Evolutionary conservation across 2,329 filamentous ascomycete species (phyloP).

Genomic region (Chalaropsis thielavioides): DNA sequence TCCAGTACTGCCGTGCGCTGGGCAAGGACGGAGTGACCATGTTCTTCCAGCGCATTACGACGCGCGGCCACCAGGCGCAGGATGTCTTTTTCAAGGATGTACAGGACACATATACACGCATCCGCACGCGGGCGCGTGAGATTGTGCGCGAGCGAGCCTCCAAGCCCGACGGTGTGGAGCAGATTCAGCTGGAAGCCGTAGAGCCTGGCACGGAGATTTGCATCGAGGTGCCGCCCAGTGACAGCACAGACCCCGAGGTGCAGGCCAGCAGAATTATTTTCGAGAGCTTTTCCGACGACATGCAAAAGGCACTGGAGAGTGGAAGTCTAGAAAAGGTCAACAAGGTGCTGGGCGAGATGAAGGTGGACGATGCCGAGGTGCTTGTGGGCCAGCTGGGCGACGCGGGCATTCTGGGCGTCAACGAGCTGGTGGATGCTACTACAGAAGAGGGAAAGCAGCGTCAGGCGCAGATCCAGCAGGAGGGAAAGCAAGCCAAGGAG

Average conservation of each 20-base stretch:
- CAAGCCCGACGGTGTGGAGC: conserved; percentile 57
- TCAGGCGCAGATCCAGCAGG: conserved; percentile 58
- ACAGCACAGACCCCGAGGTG: conserved; percentile 50
- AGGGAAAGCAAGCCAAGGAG: conserved; percentile 22
- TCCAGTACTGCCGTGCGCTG: conserved; percentile 89
- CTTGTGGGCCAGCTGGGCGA: conserved; percentile 67
- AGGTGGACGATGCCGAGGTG: conserved; percentile 73
- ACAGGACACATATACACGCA: conserved; percentile 69
- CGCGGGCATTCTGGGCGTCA: conserved; percentile 76
- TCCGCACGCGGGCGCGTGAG: conserved; percentile 61
- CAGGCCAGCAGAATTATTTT: conserved; percentile 60
- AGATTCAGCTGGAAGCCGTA: conserved; percentile 94
- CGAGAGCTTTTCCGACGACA: conserved; percentile 65
- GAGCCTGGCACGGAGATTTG: conserved; percentile 86
- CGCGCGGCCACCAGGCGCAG: conserved; percentile 73
- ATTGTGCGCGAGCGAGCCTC: conserved; percentile 43
- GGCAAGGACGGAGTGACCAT: conserved; percentile 75
- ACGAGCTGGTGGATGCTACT: conserved; percentile 89
- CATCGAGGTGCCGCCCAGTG: conserved; percentile 61
- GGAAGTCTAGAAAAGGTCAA: conserved; percentile 57
- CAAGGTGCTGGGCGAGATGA: conserved; percentile 65
- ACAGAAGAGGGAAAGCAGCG: conserved; percentile 71
- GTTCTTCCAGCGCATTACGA: conserved; percentile 95
- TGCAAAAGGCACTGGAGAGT: conserved; percentile 72
- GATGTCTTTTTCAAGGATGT: conserved; percentile 90